Evolutionary conservation across 371 early-diverging fungal genomes (phyloP), one percentile per base, ranked within the genome.

Genomic region (Mucor piriformis): DNA sequence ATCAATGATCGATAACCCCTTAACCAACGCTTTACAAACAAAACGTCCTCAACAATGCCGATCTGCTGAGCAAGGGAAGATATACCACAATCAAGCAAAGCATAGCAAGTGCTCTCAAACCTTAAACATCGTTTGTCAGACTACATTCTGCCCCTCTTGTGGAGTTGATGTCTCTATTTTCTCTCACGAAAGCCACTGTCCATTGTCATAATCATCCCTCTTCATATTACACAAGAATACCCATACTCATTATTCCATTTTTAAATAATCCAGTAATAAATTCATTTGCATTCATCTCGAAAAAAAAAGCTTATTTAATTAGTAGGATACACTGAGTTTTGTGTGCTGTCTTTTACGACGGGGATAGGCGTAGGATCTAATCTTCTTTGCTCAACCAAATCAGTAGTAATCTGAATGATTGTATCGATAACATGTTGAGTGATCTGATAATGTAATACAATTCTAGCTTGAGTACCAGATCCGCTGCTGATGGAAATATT

Each of bases 381-480:
- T n/a, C 37, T 47, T 24, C 48, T 44, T 21, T 53, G 23, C 16
- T 44, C 54, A 11, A 70, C 57, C 29, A 73, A 27, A 24, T 64
- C 53, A 6, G 50, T 47, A 8, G 66, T 47, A 3, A 63, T 59
- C 16, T 40, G 16, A 12, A 83, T 61, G 43, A 87, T 62, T 12
- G 59, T 57, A 11, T 86, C 84, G 0, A 88, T 73, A 0, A 77
- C 85, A 20, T 82, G 76, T 24, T 76, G 61, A 0, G 74, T 51
- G 12, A 89, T 81, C 57, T 92, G 90, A 55, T 90, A 85, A 64
- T 94, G 94, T 23, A 90, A 50, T 7, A 92, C 94, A 13, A 92
- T 63, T 15, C 93, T 78, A 23, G 78, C 60, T 12, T 65, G 55
- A 13, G 68, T 72, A 11, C 70, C 72, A 4, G 72, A 68, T 7